Evolutionary conservation across 176 grass and related monocot genomes (phyloP), one percentile per base, ranked within the genome.

Genomic region (Triticum turgidum): DNA sequence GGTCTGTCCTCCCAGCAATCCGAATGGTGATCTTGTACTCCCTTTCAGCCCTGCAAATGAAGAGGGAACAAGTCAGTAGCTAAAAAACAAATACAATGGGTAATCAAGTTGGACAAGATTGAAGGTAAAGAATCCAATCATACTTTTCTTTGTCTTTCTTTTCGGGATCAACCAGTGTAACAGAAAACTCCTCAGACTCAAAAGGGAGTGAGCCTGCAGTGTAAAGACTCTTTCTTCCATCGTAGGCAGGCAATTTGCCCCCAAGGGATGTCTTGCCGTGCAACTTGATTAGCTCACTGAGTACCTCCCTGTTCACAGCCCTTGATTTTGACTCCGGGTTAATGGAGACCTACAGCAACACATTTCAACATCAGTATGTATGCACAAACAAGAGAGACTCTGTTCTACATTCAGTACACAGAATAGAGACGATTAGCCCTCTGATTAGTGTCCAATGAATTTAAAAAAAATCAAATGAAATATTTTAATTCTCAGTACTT

Each of bases 211-310:
- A 37, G 22, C 95, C 91, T 20, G 93, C 95, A 83, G 95, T 95
- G 37, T 95, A 98, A 9, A 95, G 91, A 80, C 95, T 95, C 75
- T 95, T 98, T 49, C 88, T 86, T 35, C 95, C 95, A 89, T 98
- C 93, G 33, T 93, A 98, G 66, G 87, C 95, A 27, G 93, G 91
- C 58, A 93, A 20, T 82, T 92, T 89, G n/a, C 89, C 86, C 0
- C 87, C 93, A 34, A 98, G 86, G 39, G 82, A 64, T 67, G 88
- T 84, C 42, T 89, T 61, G 44, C 77, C 87, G 58, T 98, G 74
- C 71, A 91, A 15, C 77, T 65, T 91, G 52, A 95, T 84, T 5
- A 98, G 86, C n/a, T 98, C 93, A 30, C 32, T 86, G 38, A 95
- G 91, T 7, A 98, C 84, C 24, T 75, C 87, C 77, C 93, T 90